A percentile compares a stretch with the other conserved stretches of the same genome.
Conservation (phyloP, 1,139 yeast genomes). For the Nadsonia commutata region DNA sequence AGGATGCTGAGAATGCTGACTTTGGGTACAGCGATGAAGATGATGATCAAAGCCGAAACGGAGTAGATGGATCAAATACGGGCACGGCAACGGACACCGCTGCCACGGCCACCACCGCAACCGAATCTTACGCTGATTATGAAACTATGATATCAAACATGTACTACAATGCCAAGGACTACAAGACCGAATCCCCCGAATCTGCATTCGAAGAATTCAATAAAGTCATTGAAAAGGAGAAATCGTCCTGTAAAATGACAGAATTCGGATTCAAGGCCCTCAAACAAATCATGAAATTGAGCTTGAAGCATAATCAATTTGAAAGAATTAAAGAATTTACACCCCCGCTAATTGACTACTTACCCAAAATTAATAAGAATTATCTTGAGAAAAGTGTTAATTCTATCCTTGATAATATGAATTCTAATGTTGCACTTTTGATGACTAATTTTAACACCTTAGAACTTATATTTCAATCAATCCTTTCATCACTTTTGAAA, state of each 20-base stretch:
- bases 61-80: conserved; percentile 17
- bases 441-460: conserved; percentile 6
- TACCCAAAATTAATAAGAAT: conserved; percentile 24
- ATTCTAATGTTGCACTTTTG: conserved; percentile 16
- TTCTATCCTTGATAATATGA: conserved; percentile 37
- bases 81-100: conserved; percentile 1
- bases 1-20: conserved; percentile 14
- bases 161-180: conserved; percentile 48
- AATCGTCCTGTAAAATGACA: conserved; percentile 21
- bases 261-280: conserved; percentile 38
- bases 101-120: conserved; percentile 4
- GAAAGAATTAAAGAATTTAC: conserved; percentile 13
- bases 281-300: conserved; percentile 52
- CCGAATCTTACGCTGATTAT: conserved; percentile 8
- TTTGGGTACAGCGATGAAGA: conserved; percentile 21
- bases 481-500: conserved; percentile 17
- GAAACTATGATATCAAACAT: conserved; percentile 26
- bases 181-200: conserved; percentile 43
- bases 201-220: conserved; percentile 34
- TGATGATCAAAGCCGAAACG: too few species aligned
- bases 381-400: conserved; percentile 52
- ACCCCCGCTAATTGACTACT: conserved; percentile 19
- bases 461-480: conserved; percentile 18
- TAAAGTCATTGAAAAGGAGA: conserved; percentile 21
- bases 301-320: conserved; percentile 24